Base-by-base conservation (phyloP, 805 yeast species). In the Candida berthetii region DNA sequence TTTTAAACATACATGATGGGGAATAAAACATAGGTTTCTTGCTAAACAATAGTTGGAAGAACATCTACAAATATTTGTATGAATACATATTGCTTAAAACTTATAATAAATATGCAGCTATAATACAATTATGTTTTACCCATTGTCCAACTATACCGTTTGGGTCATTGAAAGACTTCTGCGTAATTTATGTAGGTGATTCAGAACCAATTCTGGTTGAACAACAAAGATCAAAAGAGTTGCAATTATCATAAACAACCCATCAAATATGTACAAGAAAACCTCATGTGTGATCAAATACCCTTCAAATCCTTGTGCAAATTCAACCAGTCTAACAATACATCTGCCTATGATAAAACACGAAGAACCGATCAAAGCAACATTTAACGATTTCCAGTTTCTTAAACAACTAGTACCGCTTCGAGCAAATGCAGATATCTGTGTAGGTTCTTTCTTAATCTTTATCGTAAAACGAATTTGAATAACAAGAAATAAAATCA, bases 281-380 rank as follows among this genome's bases (percentile, higher is more conserved):
- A 45, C 45, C 41, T 62, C 64, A 40, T 58, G 60, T 4, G 50
- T 31, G 4, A 42, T 44, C 17, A 62, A 50, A 37, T 19, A 48
- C 1, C 67, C 66, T 24, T 47, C 45, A 24, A 32, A 43, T 5
- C 66, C 66, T 42, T 62, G 51, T n/a, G 49, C 36, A 42, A 48
- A 62, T 40, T 62, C 67, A 13, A 59, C 45, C 6, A 53, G 47
- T 45, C 66, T 54, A 29, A 53, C 55, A n/a, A 63, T 49, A 8
- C 62, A 60, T 46, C 67, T 55, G 15, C 60, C 41, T 29, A 62
- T 39, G 33, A 62, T 55, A 15, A 57, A 38, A 15, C 49, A 25
- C 31, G 54, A 49, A 8, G 45, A 33, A 1, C 41, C 24, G 2
- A 50, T 31, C 14, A 55, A 33, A 10, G 35, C 33, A 16, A 41